These are phyloP conservation scores for Spathaspora hagerdaliae DNA, from an alignment of 805 yeast genomes.

Conservation along the genomic window DNA sequence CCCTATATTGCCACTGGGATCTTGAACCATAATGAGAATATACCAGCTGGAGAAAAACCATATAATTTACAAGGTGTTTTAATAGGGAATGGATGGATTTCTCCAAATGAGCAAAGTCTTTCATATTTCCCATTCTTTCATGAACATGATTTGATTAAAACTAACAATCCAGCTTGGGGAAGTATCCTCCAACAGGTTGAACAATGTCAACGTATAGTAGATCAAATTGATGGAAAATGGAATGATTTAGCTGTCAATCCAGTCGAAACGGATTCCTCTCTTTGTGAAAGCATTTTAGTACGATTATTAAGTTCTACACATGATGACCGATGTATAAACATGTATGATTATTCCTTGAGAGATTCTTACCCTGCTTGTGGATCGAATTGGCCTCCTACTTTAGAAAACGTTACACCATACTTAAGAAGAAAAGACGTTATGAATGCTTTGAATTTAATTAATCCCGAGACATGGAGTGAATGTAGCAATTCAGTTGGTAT, in stretches of 20 bases:
- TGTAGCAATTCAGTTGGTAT: constrained; percentile 62
- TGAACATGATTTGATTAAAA: constrained; percentile 51
- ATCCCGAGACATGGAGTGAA: constrained; percentile 62
- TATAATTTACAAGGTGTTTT: constrained; percentile 60
- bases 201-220: constrained; percentile 54
- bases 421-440: constrained; percentile 45
- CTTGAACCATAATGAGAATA: constrained; percentile 37
- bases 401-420: constrained; percentile 47
- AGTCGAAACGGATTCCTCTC: constrained; percentile 21
- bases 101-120: constrained; percentile 79
- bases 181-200: constrained; percentile 49
- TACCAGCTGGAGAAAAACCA: constrained; percentile 7
- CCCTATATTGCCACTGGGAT: constrained; percentile 79
- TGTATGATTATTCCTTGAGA: constrained; percentile 71
- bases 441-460: constrained; percentile 46
- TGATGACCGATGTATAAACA: constrained; percentile 61
- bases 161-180: constrained; percentile 35
- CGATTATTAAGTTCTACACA: constrained; percentile 30
- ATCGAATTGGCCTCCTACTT: constrained; percentile 81
- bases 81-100: constrained; percentile 94
- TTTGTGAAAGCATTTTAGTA: constrained; percentile 48
- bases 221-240: constrained; percentile 15
- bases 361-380: constrained; percentile 89
- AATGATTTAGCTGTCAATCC: constrained; percentile 15
- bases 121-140: constrained; percentile 72